Evolutionary conservation across 1,284 basidiomycete species (phyloP).

Genomic region (Ustilago cynodontis): DNA sequence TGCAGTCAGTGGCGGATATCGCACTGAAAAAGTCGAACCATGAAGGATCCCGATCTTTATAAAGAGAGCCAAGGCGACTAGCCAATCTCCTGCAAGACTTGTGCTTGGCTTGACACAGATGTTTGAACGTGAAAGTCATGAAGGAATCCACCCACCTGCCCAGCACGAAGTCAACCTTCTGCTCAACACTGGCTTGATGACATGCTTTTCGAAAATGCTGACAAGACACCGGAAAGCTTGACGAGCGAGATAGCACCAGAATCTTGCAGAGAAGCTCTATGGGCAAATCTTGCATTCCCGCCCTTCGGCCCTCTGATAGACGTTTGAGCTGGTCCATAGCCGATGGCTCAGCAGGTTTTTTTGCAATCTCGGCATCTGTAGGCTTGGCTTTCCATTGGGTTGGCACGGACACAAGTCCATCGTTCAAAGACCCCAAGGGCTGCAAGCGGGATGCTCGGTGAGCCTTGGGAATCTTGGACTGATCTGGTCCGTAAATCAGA

Average conservation of each 20-base stretch:
- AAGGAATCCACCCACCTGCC: conserved; percentile 26
- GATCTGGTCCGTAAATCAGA: conserved; percentile 23
- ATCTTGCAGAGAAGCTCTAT: conserved; percentile 35
- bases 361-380: background rate
- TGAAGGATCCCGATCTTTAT: background rate
- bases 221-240: conserved; percentile 15
- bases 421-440: background rate
- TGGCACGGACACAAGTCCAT: background rate
- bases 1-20: conserved; percentile 8
- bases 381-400: background rate
- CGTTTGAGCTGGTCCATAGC: background rate
- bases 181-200: conserved; percentile 1
- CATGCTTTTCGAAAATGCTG: conserved; percentile 27
- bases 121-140: background rate
- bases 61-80: conserved; percentile 6
- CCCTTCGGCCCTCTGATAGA: background rate
- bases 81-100: conserved; percentile 13
- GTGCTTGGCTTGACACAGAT: conserved; percentile 25
- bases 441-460: conserved; percentile 5
- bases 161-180: conserved; percentile 28
- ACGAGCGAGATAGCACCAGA: conserved; percentile 31
- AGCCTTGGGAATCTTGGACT: conserved; percentile 16
- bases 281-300: conserved; percentile 34
- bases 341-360: background rate
- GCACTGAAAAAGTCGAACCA: conserved; percentile 10